Evolutionary conservation across 495 filamentous ascomycete genomes (phyloP).

Genomic region (Penicillium taxi): DNA sequence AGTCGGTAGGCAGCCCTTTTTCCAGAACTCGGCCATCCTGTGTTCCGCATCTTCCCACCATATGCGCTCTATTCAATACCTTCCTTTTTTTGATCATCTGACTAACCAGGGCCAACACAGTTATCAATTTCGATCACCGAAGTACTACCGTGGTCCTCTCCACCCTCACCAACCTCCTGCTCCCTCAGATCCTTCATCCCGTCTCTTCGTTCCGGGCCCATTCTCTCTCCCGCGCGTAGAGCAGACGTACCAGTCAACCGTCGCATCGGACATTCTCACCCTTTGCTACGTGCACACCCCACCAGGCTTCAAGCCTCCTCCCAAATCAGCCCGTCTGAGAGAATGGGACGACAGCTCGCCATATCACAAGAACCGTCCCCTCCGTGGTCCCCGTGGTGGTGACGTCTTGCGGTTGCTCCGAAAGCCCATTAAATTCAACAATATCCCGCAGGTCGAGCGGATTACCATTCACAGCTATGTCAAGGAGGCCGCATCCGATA

Average conservation of each 20-base stretch:
- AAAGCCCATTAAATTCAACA: conserved; percentile 71
- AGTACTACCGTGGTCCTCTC: conserved; percentile 87
- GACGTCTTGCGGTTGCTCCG: conserved; percentile 60
- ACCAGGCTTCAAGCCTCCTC: conserved; percentile 60
- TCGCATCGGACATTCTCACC: conserved; percentile 84
- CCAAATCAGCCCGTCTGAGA: conserved; percentile 63
- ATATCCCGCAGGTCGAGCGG: conserved; percentile 71
- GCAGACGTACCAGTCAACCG: conserved; percentile 80
- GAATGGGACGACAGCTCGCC: conserved; percentile 84
- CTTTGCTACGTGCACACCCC: conserved; percentile 75
- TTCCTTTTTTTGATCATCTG: no score
- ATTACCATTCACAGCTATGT: conserved; percentile 75
- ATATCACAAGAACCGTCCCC: conserved; percentile 84
- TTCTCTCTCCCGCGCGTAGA: conserved; percentile 82
- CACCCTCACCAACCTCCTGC: conserved; percentile 85
- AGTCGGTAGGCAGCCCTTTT: conserved; percentile 58
- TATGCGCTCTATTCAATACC: no score
- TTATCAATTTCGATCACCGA: conserved; percentile 88
- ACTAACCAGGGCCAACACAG: no score
- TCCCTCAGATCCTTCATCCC: conserved; percentile 75
- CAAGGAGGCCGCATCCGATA: conserved; percentile 50
- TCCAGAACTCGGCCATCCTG: no score
- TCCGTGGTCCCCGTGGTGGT: conserved; percentile 73
- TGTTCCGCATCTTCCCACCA: no score
- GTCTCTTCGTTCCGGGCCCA: conserved; percentile 84